phyloP scores from a whole-genome alignment of 352 stramenopile species.

The Phytophthora citricola region DNA sequence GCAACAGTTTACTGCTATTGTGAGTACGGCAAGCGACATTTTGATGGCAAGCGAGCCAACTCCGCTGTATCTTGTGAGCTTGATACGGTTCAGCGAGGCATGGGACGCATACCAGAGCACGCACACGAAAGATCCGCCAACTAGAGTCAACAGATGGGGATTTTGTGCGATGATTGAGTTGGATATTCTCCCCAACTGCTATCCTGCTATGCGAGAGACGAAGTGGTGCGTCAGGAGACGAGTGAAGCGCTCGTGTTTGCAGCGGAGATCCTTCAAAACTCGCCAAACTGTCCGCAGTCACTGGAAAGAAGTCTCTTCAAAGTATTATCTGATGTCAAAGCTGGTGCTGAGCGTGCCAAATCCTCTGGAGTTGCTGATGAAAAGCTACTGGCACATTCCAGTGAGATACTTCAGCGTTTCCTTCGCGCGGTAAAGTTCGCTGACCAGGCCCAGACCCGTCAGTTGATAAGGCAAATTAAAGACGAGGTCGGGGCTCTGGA shows the following conservation, averaged over 20 bases:
- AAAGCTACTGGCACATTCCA: constrained; percentile 42
- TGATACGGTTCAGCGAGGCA: constrained; percentile 41
- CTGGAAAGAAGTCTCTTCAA: constrained; percentile 43
- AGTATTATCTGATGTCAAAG: constrained; percentile 42
- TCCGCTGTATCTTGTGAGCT: constrained; percentile 34
- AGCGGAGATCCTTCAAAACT: constrained; percentile 45
- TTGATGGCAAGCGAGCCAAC: constrained; percentile 35
- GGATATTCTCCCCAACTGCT: constrained; percentile 47
- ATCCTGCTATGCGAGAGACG: constrained; percentile 32
- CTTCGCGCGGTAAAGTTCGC: constrained; percentile 39
- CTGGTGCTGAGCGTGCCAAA: constrained; percentile 15
- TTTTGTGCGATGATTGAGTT: constrained; percentile 37
- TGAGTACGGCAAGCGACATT: constrained; percentile 21
- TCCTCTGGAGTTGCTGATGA: not conserved
- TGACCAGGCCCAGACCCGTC: constrained; percentile 29
- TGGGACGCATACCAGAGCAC: constrained; percentile 46
- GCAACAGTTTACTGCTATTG: constrained; percentile 30
- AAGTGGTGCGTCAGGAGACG: constrained; percentile 31
- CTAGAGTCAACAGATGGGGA: constrained; percentile 35
- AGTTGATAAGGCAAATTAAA: constrained; percentile 36
- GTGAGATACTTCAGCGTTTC: constrained; percentile 33
- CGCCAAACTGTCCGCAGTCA: constrained; percentile 35
- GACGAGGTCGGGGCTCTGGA: constrained; percentile 16
- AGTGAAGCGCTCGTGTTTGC: constrained; percentile 36
- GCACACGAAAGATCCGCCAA: constrained; percentile 34